Conservation (phyloP, 306 rosid genomes). For the Quercus mongolica region DNA sequence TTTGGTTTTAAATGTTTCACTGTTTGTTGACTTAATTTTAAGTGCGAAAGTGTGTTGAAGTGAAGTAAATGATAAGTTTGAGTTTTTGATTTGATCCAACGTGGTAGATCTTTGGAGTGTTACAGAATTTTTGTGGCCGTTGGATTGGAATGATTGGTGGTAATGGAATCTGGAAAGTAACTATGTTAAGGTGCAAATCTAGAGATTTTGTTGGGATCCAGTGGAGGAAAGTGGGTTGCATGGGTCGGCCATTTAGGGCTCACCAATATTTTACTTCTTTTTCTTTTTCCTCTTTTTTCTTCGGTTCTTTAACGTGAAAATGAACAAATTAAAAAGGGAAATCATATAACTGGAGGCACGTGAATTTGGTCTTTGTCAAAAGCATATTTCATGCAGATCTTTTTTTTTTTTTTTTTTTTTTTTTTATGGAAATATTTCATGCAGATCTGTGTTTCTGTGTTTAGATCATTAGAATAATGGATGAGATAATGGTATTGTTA, state of each 20-base stretch:
- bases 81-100: not conserved
- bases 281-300: not conserved
- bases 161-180: not conserved
- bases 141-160: not conserved
- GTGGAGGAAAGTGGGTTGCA: not conserved
- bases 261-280: not conserved
- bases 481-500: not conserved
- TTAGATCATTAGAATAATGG: not conserved
- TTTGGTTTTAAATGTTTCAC: not conserved
- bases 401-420: too few species aligned
- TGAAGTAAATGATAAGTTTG: not conserved
- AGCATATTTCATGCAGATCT: not conserved
- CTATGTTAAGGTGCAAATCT: not conserved
- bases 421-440: not conserved
- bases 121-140: not conserved
- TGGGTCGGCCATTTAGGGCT: not conserved
- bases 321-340: not conserved
- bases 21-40: not conserved
- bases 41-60: not conserved
- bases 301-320: not conserved
- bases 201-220: constrained; percentile 2
- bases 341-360: constrained; percentile 12
- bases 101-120: not conserved
- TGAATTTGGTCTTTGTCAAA: constrained; percentile 10
- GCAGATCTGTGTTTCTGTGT: not conserved